Percentiles rank a stretch among this genome's conserved stretches.
phyloP scores from a whole-genome alignment of 2,329 filamentous ascomycete species.

The Diaporthe australafricana region DNA sequence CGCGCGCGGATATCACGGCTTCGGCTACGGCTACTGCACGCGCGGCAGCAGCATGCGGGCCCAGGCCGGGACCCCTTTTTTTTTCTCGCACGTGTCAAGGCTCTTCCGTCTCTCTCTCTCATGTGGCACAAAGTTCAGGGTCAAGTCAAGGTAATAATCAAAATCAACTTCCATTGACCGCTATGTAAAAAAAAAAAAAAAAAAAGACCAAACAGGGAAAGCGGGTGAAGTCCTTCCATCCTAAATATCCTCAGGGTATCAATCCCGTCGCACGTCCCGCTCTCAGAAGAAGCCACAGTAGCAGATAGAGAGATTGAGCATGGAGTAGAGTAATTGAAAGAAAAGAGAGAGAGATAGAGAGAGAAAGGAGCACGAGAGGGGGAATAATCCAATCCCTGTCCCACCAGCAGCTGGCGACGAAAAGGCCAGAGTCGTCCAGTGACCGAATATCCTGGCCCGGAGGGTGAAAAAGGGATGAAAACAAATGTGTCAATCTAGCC shows the following conservation, averaged over 20 bases:
- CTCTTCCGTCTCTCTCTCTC: too few relatives aligned
- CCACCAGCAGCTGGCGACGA: background rate
- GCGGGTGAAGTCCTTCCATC: background rate
- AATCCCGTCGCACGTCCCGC: constrained; percentile 25
- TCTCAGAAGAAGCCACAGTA: background rate
- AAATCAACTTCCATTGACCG: background rate
- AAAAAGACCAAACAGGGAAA: background rate
- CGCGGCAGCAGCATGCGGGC: constrained; percentile 1
- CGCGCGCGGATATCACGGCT: constrained; percentile 8
- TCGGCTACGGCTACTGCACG: background rate
- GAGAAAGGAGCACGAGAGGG: constrained; percentile 1
- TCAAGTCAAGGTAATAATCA: too few relatives aligned
- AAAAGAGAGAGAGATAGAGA: background rate
- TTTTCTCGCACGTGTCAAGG: background rate
- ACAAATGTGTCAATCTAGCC: constrained; percentile 10
- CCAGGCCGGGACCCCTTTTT: background rate
- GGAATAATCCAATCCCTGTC: too few relatives aligned
- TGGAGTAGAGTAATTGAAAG: background rate
- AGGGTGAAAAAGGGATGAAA: background rate
- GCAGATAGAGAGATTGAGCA: background rate
- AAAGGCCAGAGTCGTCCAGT: background rate
- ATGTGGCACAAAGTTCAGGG: background rate
- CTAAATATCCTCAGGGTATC: constrained; percentile 32
- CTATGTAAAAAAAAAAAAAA: constrained; percentile 8
- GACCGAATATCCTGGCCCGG: background rate